Conservation (phyloP, 148 eudicot genomes). For the Polygonum maritimum region DNA sequence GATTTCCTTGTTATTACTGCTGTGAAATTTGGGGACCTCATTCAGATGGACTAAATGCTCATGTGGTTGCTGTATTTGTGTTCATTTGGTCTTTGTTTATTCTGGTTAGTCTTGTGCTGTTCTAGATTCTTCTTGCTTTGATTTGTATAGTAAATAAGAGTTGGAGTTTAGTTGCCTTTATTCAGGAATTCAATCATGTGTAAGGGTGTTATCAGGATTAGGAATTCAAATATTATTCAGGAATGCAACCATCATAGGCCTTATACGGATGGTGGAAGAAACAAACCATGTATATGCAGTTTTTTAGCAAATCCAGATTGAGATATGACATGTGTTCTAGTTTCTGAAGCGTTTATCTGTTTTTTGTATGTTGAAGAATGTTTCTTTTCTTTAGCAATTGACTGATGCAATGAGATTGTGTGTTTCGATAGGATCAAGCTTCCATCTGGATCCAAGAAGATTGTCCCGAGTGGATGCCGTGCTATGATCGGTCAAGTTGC, state of each 20-base stretch:
- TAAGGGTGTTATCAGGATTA: no score
- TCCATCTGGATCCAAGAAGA: conserved; percentile 38
- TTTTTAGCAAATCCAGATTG: no score
- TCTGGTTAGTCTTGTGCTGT: no score
- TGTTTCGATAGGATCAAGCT: conserved; percentile 23
- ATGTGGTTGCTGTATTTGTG: neutral
- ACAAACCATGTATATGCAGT: no score
- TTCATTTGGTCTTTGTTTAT: no score
- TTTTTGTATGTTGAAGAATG: no score
- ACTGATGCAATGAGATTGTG: neutral
- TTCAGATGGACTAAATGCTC: neutral
- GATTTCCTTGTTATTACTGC: neutral
- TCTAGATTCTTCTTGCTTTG: no score
- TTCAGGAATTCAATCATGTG: no score
- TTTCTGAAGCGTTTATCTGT: no score
- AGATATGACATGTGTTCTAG: no score
- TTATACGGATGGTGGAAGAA: neutral
- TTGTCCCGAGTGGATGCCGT: conserved; percentile 37
- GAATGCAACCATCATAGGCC: neutral
- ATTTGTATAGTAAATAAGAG: no score
- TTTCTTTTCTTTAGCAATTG: neutral
- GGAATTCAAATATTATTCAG: neutral
- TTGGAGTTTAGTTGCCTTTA: no score
- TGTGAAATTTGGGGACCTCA: neutral
- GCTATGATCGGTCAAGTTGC: conserved; percentile 42